A percentile compares a stretch with the other conserved stretches of the same genome.
Conservation (phyloP, 1,284 basidiomycete species). For the Sphagnurus paluster region DNA sequence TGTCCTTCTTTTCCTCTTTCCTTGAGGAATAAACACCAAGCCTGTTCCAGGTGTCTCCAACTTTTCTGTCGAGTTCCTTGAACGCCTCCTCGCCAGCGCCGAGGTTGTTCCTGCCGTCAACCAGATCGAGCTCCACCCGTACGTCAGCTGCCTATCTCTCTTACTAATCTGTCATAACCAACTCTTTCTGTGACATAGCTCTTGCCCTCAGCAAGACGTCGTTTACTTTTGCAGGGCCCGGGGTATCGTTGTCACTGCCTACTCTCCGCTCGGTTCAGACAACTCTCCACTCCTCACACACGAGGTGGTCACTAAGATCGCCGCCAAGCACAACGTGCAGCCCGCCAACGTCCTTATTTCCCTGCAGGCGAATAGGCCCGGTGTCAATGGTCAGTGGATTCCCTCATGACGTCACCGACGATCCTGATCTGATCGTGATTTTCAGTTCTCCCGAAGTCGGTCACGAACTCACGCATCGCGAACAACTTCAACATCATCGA, state of each 20-base stretch:
- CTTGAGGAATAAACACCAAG: background rate
- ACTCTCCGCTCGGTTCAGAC: conserved; percentile 79
- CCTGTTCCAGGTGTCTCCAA: conserved; percentile 60
- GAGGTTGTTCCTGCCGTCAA: conserved; percentile 78
- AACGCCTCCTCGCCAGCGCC: conserved; percentile 57
- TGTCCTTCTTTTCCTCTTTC: conserved; percentile 10
- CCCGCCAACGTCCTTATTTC: conserved; percentile 65
- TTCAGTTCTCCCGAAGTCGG: conserved; percentile 63
- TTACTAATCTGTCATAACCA: background rate
- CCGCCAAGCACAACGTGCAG: conserved; percentile 50
- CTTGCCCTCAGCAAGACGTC: conserved; percentile 63
- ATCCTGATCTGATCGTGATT: conserved; percentile 2
- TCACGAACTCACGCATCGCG: conserved; percentile 57
- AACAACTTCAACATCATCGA: conserved; percentile 58
- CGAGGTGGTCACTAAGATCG: conserved; percentile 53
- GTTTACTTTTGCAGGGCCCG: conserved; percentile 60
- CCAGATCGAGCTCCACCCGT: conserved; percentile 81
- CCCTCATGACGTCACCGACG: conserved; percentile 1
- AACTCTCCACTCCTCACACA: conserved; percentile 69
- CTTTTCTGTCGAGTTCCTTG: conserved; percentile 62
- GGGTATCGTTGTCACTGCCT: conserved; percentile 71
- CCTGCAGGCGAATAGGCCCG: conserved; percentile 62
- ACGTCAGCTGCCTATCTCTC: conserved; percentile 24
- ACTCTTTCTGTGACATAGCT: conserved; percentile 43
- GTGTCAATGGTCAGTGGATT: conserved; percentile 45